Evolutionary conservation across 2,329 filamentous ascomycete genomes (phyloP).

Genomic region (Epichloe hybrida): DNA sequence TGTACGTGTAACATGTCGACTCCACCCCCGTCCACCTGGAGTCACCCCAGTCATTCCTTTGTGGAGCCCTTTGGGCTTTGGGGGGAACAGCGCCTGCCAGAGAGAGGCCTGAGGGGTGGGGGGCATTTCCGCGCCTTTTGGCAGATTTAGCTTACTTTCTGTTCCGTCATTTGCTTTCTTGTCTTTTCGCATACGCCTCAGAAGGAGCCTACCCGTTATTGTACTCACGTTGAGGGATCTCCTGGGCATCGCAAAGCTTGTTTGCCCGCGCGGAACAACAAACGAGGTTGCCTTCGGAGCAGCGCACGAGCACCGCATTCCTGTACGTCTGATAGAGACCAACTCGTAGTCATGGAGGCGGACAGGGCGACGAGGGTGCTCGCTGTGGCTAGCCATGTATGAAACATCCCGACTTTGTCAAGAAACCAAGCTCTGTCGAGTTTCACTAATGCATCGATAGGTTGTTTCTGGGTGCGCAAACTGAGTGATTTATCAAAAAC

Average conservation of each 20-base stretch:
- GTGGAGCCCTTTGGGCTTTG: no score
- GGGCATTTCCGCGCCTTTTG: background rate
- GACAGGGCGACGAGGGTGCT: constrained; percentile 53
- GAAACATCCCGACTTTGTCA: constrained; percentile 16
- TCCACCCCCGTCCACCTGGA: background rate
- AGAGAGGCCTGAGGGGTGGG: no score
- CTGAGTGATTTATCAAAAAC: background rate
- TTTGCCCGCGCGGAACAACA: background rate
- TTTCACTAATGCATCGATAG: constrained; percentile 10
- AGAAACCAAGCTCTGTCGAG: no score
- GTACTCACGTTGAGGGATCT: no score
- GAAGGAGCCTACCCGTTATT: no score
- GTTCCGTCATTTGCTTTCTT: no score
- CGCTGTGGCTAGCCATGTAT: constrained; percentile 90
- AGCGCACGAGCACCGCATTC: background rate
- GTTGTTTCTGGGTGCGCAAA: constrained; percentile 29
- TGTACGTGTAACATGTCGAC: background rate
- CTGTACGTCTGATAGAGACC: background rate
- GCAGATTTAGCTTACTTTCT: background rate
- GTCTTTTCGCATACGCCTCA: no score
- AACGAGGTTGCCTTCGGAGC: background rate
- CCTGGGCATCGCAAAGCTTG: no score
- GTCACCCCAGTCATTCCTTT: no score
- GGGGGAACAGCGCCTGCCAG: no score
- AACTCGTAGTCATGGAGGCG: background rate